These are phyloP conservation scores for Saccharomyces cerevisiae DNA, from an alignment of 805 yeast genomes.

Conservation along the genomic window DNA sequence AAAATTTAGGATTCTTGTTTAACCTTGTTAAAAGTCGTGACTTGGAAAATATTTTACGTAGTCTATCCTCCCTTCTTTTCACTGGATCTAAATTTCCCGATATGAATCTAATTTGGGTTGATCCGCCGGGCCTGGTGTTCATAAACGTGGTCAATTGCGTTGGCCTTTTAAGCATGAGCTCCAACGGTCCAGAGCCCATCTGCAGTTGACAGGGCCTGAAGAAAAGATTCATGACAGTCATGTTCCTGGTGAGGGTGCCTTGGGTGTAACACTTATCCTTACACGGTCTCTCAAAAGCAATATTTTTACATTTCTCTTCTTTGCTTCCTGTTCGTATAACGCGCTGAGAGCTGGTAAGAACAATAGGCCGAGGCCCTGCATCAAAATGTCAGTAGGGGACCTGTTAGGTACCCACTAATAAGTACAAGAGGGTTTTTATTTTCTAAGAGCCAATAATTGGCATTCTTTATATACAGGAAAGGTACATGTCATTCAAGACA, in stretches of 20 bases:
- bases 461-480: background rate
- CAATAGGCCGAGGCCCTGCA: background rate
- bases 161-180: background rate
- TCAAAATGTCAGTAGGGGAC: background rate
- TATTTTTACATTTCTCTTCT: background rate
- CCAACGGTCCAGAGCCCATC: background rate
- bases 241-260: background rate
- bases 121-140: background rate
- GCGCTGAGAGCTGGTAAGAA: background rate
- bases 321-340: background rate
- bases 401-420: background rate
- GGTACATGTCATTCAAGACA: background rate
- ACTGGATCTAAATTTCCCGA: background rate
- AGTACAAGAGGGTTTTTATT: background rate
- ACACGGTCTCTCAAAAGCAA: background rate
- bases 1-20: conserved; percentile 21
- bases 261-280: background rate
- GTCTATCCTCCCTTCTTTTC: conserved; percentile 7
- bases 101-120: background rate
- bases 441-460: background rate
- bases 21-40: conserved; percentile 22
- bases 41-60: conserved; percentile 20
- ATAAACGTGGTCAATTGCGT: background rate
- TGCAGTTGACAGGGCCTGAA: background rate
- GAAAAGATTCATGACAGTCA: background rate